Percentiles rank a stretch among this genome's conserved stretches.
These are phyloP conservation scores for Acer yangbiense DNA, from an alignment of 345 rosid genomes.

Conservation along the genomic window DNA sequence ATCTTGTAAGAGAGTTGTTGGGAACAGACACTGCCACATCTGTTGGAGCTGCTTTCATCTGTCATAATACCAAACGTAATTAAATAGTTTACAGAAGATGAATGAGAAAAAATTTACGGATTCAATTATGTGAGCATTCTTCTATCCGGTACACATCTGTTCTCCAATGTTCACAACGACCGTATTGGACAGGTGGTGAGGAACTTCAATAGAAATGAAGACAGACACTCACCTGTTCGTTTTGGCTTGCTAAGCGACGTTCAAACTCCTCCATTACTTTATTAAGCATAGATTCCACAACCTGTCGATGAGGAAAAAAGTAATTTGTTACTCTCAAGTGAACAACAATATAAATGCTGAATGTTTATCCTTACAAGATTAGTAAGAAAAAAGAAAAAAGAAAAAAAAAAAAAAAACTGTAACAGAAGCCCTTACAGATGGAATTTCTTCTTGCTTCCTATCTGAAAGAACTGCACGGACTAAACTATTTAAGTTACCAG, in stretches of 20 bases:
- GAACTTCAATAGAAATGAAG: background rate
- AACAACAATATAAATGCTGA: background rate
- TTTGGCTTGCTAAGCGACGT: conserved; percentile 60
- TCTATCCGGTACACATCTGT: background rate
- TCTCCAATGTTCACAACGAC: background rate
- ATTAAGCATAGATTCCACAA: conserved; percentile 77
- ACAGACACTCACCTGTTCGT: conserved; percentile 53
- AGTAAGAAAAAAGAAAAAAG: too few relatives aligned
- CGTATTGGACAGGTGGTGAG: background rate
- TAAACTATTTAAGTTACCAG: conserved; percentile 55
- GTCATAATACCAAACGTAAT: conserved; percentile 19
- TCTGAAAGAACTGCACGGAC: conserved; percentile 70
- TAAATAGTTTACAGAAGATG: conserved; percentile 16
- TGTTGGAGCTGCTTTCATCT: conserved; percentile 50
- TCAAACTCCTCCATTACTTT: conserved; percentile 85
- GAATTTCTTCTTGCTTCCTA: conserved; percentile 76
- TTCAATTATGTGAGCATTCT: background rate
- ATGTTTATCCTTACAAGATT: background rate
- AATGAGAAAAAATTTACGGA: conserved; percentile 9
- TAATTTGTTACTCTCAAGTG: background rate
- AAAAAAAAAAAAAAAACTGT: background rate
- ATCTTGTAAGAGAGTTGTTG: conserved; percentile 27
- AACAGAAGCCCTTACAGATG: conserved; percentile 48
- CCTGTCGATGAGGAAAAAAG: conserved; percentile 33
- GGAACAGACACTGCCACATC: conserved; percentile 29